Conservation (phyloP, 768 basidiomycete genomes). For the Leccinum uliginosum region DNA sequence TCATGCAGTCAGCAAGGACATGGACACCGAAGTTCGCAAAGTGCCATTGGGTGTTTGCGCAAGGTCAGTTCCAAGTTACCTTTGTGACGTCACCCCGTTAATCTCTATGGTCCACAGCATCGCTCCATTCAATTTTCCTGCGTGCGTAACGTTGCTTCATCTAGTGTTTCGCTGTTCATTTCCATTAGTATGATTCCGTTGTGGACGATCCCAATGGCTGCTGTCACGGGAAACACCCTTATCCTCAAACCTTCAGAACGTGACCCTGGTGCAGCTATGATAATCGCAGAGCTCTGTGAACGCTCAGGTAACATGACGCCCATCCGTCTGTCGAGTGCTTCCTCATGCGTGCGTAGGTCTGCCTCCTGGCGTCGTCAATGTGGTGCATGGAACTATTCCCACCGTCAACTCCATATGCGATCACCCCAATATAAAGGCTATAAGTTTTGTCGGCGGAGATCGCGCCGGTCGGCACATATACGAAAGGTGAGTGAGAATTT, state of each 20-base stretch:
- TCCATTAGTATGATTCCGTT: conserved; percentile 83
- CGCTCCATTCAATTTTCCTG: conserved; percentile 88
- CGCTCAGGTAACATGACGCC: conserved; percentile 52
- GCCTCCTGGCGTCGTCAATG: conserved; percentile 84
- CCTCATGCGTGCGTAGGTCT: conserved; percentile 43
- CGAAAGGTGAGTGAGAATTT: conserved; percentile 49
- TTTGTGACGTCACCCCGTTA: background rate
- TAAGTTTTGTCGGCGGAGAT: conserved; percentile 96
- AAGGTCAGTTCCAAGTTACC: conserved; percentile 32
- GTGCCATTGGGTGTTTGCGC: conserved; percentile 87
- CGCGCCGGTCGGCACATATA: conserved; percentile 92
- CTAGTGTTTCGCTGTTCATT: background rate
- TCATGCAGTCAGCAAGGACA: conserved; percentile 78
- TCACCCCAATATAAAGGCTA: conserved; percentile 85
- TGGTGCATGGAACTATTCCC: conserved; percentile 85
- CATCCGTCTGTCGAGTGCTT: background rate
- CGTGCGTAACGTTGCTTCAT: conserved; percentile 42
- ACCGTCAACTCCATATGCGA: conserved; percentile 96
- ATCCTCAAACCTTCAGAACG: conserved; percentile 95
- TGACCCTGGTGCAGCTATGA: conserved; percentile 96
- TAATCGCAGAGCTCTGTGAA: conserved; percentile 92
- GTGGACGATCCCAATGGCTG: conserved; percentile 91
- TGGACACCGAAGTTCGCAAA: conserved; percentile 88
- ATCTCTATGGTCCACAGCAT: conserved; percentile 39
- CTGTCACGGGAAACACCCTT: conserved; percentile 88